A percentile compares a stretch with the other conserved stretches of the same genome.
These are phyloP conservation scores for Perkinsus chesapeaki DNA, from an alignment of 169 alveolate genomes.

Conservation along the genomic window DNA sequence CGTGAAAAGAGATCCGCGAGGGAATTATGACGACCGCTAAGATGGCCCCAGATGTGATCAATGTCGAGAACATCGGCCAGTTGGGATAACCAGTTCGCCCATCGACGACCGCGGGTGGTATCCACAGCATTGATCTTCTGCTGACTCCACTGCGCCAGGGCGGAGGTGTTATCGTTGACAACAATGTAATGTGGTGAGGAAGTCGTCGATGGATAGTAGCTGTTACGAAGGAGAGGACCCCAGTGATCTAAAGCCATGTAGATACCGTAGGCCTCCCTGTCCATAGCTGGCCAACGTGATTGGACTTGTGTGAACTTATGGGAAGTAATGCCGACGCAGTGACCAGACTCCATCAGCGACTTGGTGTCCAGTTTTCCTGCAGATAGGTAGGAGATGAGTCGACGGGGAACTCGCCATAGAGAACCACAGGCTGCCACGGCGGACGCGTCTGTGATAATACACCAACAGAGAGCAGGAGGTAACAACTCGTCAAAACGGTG, in stretches of 20 bases:
- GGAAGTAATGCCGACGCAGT: not conserved
- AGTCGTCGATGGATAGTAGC: not conserved
- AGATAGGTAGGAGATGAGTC: too few species aligned
- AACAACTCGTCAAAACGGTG: not conserved
- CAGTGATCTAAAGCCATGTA: not conserved
- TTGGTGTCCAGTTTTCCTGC: not conserved
- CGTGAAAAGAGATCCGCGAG: not conserved
- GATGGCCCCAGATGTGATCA: not conserved
- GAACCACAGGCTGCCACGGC: not conserved
- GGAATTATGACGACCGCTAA: not conserved
- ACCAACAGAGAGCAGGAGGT: not conserved
- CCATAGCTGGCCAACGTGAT: not conserved
- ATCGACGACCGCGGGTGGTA: not conserved
- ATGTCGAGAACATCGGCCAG: not conserved
- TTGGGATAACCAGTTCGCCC: not conserved
- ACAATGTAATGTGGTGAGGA: not conserved
- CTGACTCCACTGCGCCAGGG: not conserved
- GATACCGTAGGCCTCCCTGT: not conserved
- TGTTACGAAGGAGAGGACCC: not conserved
- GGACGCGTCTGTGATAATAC: not conserved
- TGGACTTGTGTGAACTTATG: not conserved
- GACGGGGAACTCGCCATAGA: not conserved
- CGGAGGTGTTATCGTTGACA: not conserved
- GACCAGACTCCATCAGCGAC: not conserved
- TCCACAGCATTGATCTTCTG: not conserved